Conservation (phyloP, 2,329 filamentous ascomycete genomes). For the Aureobasidium sp. region DNA sequence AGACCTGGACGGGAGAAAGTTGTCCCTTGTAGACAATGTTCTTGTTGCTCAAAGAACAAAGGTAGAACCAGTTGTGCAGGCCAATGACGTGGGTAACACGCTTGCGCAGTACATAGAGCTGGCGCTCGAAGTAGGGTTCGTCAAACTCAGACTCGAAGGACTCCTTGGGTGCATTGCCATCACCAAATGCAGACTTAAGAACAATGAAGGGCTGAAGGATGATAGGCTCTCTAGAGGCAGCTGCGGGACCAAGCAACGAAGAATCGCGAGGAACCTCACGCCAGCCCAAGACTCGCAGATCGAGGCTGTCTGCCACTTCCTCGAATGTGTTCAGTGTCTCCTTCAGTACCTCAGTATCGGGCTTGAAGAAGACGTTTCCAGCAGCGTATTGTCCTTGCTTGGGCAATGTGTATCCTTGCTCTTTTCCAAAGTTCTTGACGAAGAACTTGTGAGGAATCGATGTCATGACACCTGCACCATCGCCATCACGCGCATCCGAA, state of each 20-base stretch:
- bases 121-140: constrained; percentile 77
- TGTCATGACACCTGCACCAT: constrained; percentile 98
- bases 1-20: constrained; percentile 86
- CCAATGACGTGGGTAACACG: constrained; percentile 90
- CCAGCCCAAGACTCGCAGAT: constrained; percentile 89
- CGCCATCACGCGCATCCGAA: constrained; percentile 94
- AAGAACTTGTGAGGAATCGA: constrained; percentile 98
- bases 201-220: constrained; percentile 96
- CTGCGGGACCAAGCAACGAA: constrained; percentile 82
- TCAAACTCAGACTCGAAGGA: constrained; percentile 76
- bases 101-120: constrained; percentile 91
- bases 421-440: constrained; percentile 92
- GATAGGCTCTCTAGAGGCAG: constrained; percentile 85
- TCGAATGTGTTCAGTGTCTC: constrained; percentile 90
- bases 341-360: constrained; percentile 78
- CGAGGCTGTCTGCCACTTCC: constrained; percentile 81
- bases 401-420: constrained; percentile 80
- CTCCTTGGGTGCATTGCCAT: constrained; percentile 66
- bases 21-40: constrained; percentile 99
- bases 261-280: constrained; percentile 92
- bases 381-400: constrained; percentile 89
- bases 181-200: constrained; percentile 72
- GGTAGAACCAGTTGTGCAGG: constrained; percentile 97
- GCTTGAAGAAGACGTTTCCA: constrained; percentile 98
- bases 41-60: constrained; percentile 93